Evolutionary conservation across 2,329 filamentous ascomycete genomes (phyloP).

Genomic region (Orbilia javanica): DNA sequence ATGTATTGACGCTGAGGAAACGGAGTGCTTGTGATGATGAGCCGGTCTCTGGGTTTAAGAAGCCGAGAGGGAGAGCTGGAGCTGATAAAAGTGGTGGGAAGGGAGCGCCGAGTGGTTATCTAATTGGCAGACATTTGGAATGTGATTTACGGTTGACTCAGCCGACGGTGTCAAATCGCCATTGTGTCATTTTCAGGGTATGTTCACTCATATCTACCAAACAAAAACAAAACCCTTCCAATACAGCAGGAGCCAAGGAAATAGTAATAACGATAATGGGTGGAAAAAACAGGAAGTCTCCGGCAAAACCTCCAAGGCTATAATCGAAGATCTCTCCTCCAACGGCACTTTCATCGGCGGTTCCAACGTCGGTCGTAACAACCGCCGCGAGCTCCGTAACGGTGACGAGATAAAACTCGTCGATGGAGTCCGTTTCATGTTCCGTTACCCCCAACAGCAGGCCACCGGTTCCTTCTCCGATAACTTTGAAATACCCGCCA

Average conservation of each 20-base stretch:
- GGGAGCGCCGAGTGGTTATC: slow-evolving; percentile 81
- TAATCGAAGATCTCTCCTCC: slow-evolving; percentile 92
- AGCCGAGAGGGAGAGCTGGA: slow-evolving; percentile 67
- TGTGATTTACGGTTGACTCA: slow-evolving; percentile 70
- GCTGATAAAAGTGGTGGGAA: slow-evolving; percentile 72
- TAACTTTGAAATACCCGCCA: slow-evolving; percentile 83
- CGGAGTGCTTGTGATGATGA: slow-evolving; percentile 77
- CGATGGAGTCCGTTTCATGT: slow-evolving; percentile 87
- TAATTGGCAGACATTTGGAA: slow-evolving; percentile 92
- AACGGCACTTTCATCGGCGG: slow-evolving; percentile 98
- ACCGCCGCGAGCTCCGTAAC: slow-evolving; percentile 86
- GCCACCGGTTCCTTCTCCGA: slow-evolving; percentile 83
- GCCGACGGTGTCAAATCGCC: slow-evolving; percentile 62
- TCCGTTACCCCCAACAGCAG: slow-evolving; percentile 84
- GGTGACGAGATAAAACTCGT: slow-evolving; percentile 91
- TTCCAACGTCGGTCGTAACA: slow-evolving; percentile 88
- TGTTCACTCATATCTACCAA: background rate
- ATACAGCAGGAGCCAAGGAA: no score
- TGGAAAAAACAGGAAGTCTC: slow-evolving; percentile 64
- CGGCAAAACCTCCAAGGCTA: slow-evolving; percentile 72
- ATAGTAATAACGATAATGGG: slow-evolving; percentile 74
- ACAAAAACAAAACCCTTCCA: background rate
- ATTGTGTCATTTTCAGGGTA: slow-evolving; percentile 63
- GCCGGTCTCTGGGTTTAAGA: slow-evolving; percentile 66
- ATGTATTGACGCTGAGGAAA: slow-evolving; percentile 80